phyloP scores from a whole-genome alignment of 805 yeast genomes.

The Scheffersomyces stipitis region DNA sequence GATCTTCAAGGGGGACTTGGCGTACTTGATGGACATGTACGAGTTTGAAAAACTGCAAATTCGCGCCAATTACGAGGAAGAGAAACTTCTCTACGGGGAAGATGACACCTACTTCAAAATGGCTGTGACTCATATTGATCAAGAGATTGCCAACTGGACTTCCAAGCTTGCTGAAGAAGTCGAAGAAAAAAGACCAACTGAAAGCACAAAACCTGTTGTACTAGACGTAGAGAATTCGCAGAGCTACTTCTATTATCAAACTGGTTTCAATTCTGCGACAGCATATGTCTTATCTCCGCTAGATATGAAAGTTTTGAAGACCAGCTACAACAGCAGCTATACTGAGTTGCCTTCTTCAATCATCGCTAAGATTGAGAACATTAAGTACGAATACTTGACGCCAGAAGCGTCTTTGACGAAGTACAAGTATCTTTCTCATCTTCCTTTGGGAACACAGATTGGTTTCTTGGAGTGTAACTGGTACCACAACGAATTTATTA shows the following conservation, averaged over 20 bases:
- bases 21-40: constrained; percentile 54
- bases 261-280: constrained; percentile 61
- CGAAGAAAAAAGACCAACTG: constrained; percentile 10
- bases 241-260: constrained; percentile 75
- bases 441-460: constrained; percentile 82
- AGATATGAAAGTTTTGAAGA: constrained; percentile 71
- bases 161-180: constrained; percentile 21
- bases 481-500: constrained; percentile 40
- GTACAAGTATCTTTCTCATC: constrained; percentile 72
- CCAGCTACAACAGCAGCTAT: constrained; percentile 58
- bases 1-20: constrained; percentile 62
- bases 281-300: constrained; percentile 73
- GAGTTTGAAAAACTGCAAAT: constrained; percentile 61
- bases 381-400: constrained; percentile 63
- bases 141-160: constrained; percentile 41
- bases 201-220: constrained; percentile 7
- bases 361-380: constrained; percentile 63
- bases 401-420: constrained; percentile 58
- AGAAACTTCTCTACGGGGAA: constrained; percentile 59
- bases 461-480: constrained; percentile 88
- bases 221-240: constrained; percentile 8
- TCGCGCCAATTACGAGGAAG: constrained; percentile 51
- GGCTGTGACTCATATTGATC: constrained; percentile 58
- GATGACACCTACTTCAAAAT: constrained; percentile 51
- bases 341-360: constrained; percentile 67